Base-by-base conservation (phyloP, 352 stramenopile genomes). In the Globisporangium radiosum region DNA sequence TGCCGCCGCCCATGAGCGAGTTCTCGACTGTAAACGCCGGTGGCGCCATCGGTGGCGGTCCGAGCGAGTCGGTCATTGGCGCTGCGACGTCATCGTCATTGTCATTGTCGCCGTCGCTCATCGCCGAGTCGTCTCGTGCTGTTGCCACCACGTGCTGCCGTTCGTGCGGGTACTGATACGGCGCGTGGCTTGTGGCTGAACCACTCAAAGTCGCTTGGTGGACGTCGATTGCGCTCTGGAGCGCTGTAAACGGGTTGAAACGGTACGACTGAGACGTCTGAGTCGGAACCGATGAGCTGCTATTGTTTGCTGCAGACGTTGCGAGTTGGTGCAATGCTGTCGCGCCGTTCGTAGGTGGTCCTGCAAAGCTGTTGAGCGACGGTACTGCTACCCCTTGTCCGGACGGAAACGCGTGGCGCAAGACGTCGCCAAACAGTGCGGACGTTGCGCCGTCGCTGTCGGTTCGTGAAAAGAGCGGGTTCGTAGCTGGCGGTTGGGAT, bases 1-100 rank as follows among this genome's bases (percentile, higher is more conserved):
- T 94, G 49, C 85, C 81, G 40, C 85, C 85, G 57, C 85, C 85
- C 65, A 92, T 88, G 38, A 94, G 81, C 39, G 85, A 94, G 59
- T 94, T 85, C 62, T 87, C 71, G 50, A 92, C 75, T 7, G 62
- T 70, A 42, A 94, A 85, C 8, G 71, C 68, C 38, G 85, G 85
- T 0, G 81, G 76, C 0, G 69, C 78, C 40, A 56, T 71, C 4
- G 85, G 85, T 13, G 85, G 81, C 3, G 85, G 76, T 0, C 84
- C 85, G 0, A 94, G 11, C 7, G 7, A 61, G 47, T 90, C 79
- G 15, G 3, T 33, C 14, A 14, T 25, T 9, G 36, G 33, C 3
- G 25, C 25, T 14, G 40, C 40, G 40, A 44, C 40, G 11, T 44
- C 40, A 13, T 44, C 40, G 40, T 44, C 40, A 13, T 44, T 13